Conservation (phyloP, 2,329 filamentous ascomycete species). For the Aspergillus tamarii region DNA sequence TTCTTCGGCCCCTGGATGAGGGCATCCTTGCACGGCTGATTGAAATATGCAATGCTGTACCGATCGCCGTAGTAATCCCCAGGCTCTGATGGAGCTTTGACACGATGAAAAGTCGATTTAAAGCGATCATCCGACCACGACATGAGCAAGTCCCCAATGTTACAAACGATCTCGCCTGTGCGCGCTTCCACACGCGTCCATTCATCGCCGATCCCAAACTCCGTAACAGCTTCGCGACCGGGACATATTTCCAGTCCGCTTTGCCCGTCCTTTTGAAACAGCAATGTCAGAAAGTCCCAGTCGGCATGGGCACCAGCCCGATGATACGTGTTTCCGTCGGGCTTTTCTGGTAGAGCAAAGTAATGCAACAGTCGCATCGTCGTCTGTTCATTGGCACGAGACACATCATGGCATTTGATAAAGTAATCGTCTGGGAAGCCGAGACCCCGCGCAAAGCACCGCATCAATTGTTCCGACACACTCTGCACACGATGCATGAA, state of each 20-base stretch:
- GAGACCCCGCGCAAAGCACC: slow-evolving; percentile 57
- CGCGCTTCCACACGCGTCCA: slow-evolving; percentile 67
- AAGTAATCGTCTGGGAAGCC: slow-evolving; percentile 62
- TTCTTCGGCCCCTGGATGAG: slow-evolving; percentile 63
- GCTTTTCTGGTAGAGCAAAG: slow-evolving; percentile 48
- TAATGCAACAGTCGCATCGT: slow-evolving; percentile 63
- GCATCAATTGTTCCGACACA: slow-evolving; percentile 51
- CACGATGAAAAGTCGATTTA: slow-evolving; percentile 67
- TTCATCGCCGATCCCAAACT: slow-evolving; percentile 60
- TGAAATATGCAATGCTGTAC: slow-evolving; percentile 69
- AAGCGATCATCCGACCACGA: slow-evolving; percentile 69
- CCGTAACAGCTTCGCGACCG: slow-evolving; percentile 62
- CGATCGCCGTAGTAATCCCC: slow-evolving; percentile 61
- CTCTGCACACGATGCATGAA: slow-evolving; percentile 61
- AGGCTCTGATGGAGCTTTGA: slow-evolving; percentile 62
- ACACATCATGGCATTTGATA: slow-evolving; percentile 56
- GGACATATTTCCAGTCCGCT: slow-evolving; percentile 68
- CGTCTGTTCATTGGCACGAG: slow-evolving; percentile 56
- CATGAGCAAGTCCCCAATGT: slow-evolving; percentile 70
- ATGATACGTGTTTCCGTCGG: slow-evolving; percentile 51
- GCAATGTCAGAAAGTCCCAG: slow-evolving; percentile 65
- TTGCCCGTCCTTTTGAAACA: slow-evolving; percentile 65
- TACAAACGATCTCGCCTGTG: slow-evolving; percentile 62
- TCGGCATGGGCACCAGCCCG: slow-evolving; percentile 67
- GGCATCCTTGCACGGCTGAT: slow-evolving; percentile 63